A percentile compares a stretch with the other conserved stretches of the same genome.
Evolutionary conservation across 2,329 filamentous ascomycete species (phyloP).

Genomic region (Penicillium sp.): DNA sequence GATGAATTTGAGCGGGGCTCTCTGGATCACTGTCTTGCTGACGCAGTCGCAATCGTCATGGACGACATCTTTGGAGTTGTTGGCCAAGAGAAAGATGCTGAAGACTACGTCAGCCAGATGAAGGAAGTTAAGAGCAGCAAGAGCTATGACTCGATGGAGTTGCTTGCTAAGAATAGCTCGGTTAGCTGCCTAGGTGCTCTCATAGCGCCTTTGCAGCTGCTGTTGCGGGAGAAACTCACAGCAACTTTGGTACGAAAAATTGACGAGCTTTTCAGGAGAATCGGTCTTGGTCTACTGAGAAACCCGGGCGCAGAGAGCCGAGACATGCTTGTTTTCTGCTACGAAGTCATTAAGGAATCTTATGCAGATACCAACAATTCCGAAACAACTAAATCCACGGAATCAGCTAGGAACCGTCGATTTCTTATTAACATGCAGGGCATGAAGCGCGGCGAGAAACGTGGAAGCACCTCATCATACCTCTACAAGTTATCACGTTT

Average conservation of each 20-base stretch:
- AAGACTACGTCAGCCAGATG: constrained; percentile 92
- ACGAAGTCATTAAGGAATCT: constrained; percentile 84
- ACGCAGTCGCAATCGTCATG: constrained; percentile 82
- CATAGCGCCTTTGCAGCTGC: constrained; percentile 69
- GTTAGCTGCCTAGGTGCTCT: constrained; percentile 70
- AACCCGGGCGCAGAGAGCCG: constrained; percentile 75
- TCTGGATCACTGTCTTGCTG: constrained; percentile 78
- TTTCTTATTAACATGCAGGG: constrained; percentile 77
- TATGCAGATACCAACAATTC: constrained; percentile 54
- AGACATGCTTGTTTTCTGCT: constrained; percentile 89
- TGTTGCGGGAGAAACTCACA: constrained; percentile 81
- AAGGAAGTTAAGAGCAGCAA: constrained; percentile 98
- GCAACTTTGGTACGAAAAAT: constrained; percentile 81
- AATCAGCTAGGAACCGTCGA: constrained; percentile 39
- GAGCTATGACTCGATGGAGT: constrained; percentile 95
- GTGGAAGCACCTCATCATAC: constrained; percentile 71
- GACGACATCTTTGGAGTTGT: constrained; percentile 93
- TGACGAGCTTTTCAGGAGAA: constrained; percentile 78
- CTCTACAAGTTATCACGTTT: constrained; percentile 86
- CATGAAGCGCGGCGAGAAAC: constrained; percentile 68
- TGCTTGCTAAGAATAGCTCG: constrained; percentile 79
- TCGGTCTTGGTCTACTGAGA: constrained; percentile 75
- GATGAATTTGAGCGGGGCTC: constrained; percentile 74
- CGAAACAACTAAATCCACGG: not conserved
- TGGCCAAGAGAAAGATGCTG: constrained; percentile 94